phyloP scores from a whole-genome alignment of 106 monocot species.

The Acorus gramineus region DNA sequence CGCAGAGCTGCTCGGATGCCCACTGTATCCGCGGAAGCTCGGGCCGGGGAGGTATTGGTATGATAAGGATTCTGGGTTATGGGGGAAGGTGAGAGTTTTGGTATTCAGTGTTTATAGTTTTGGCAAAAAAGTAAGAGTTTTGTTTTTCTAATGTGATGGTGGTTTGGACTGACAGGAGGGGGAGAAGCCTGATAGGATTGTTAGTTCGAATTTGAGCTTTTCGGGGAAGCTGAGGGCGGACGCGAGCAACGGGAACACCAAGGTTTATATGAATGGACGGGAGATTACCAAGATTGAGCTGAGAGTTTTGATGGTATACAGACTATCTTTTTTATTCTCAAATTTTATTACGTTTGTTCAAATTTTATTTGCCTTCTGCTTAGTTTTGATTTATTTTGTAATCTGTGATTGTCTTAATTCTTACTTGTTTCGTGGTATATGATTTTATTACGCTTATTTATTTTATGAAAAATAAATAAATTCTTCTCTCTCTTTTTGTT shows the following conservation, averaged over 20 bases:
- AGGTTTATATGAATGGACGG: slow-evolving; percentile 85
- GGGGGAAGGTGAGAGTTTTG: slow-evolving; percentile 71
- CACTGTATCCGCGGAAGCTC: slow-evolving; percentile 70
- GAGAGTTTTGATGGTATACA: slow-evolving; percentile 60
- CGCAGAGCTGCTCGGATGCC: slow-evolving; percentile 74
- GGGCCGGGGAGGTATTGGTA: slow-evolving; percentile 96
- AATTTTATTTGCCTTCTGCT: too few species aligned
- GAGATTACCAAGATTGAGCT: slow-evolving; percentile 85
- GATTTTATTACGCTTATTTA: too few species aligned
- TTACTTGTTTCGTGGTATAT: too few species aligned
- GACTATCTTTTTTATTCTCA: background rate
- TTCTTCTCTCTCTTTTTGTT: too few species aligned
- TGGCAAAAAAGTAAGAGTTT: too few species aligned
- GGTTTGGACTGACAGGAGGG: slow-evolving; percentile 46
- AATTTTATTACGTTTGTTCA: slow-evolving; percentile 1
- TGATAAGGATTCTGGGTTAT: slow-evolving; percentile 93
- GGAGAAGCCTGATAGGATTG: slow-evolving; percentile 68
- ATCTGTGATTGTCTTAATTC: too few species aligned
- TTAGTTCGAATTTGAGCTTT: slow-evolving; percentile 89
- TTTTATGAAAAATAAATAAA: too few species aligned
- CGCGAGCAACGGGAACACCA: slow-evolving; percentile 85
- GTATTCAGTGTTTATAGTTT: background rate
- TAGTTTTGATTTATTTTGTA: too few species aligned
- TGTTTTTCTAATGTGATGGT: background rate
- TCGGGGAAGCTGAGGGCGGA: slow-evolving; percentile 57